Evolutionary conservation across 2,329 filamentous ascomycete genomes (phyloP).

Genomic region (Emergomyces orientalis): DNA sequence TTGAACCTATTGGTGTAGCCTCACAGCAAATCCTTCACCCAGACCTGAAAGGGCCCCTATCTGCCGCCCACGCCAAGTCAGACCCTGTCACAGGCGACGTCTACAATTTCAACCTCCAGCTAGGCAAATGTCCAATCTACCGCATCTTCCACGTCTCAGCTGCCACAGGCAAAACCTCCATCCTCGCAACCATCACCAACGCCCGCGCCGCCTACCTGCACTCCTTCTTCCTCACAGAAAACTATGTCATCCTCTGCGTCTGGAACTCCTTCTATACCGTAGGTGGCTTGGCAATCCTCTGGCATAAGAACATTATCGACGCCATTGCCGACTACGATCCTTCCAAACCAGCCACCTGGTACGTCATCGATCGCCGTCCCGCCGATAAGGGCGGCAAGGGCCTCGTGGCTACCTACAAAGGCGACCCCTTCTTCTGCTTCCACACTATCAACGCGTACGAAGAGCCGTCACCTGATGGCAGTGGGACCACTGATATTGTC

Average conservation of each 20-base stretch:
- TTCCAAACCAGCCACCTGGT: slow-evolving; percentile 54
- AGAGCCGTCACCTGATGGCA: slow-evolving; percentile 36
- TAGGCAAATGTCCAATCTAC: slow-evolving; percentile 52
- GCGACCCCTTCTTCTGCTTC: slow-evolving; percentile 64
- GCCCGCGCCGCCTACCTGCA: slow-evolving; percentile 64
- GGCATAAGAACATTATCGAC: slow-evolving; percentile 58
- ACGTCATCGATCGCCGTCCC: slow-evolving; percentile 57
- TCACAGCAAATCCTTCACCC: slow-evolving; percentile 56
- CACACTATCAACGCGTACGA: slow-evolving; percentile 73
- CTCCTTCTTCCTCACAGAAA: slow-evolving; percentile 64
- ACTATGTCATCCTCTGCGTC: slow-evolving; percentile 64
- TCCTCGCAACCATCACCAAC: slow-evolving; percentile 57
- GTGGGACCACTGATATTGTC: slow-evolving; percentile 44
- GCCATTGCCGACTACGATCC: slow-evolving; percentile 56
- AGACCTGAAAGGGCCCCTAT: slow-evolving; percentile 55
- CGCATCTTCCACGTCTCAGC: slow-evolving; percentile 59
- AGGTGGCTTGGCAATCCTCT: slow-evolving; percentile 52
- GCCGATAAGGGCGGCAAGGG: slow-evolving; percentile 44
- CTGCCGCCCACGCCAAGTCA: slow-evolving; percentile 61
- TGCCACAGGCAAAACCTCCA: slow-evolving; percentile 54
- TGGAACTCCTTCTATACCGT: slow-evolving; percentile 55
- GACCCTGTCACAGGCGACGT: slow-evolving; percentile 65
- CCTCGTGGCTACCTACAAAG: slow-evolving; percentile 59
- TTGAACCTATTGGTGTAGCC: slow-evolving; percentile 61
- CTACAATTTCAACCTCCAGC: slow-evolving; percentile 71